Base-by-base conservation (phyloP, 495 filamentous ascomycete genomes). In the Saxophila tyrrhenica region DNA sequence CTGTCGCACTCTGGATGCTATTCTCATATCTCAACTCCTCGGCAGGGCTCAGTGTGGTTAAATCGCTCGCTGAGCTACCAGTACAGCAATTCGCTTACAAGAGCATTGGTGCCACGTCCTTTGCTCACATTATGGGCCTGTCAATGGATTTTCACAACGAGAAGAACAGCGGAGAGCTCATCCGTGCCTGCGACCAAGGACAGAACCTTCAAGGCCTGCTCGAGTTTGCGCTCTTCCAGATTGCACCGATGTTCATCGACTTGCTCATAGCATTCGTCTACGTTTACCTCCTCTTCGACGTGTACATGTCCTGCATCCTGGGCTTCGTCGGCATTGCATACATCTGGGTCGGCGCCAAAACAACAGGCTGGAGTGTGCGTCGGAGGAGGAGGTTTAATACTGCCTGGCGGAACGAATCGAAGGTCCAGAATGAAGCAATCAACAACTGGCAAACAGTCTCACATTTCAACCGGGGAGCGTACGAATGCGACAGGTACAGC, bases 141-240 rank as follows among this genome's bases (percentile, higher is more conserved):
- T 88, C 84, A 0, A 83, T 81, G 55, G 86, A 91, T 60, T 90
- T 89, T 55, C 86, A 92, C 62, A 82, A 82, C 55, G 75, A 76
- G 49, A 89, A 88, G 69, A 78, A 78, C 51, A 82, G 80, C 2
- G 85, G 80, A 7, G 83, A 89, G 60, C 72, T 90, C 32, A 79
- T 78, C 56, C 74, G 79, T 58, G 78, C 85, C 2, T 78, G 90
- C 25, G 72, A 73, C 25, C 81, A 83, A 57, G 87, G 83, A 7
- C 66, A 73, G 24, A 77, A 78, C 38, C 71, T 90, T 15, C 77
- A 76, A 39, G 73, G 75, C 55, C 71, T 89, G 48, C 69, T 86
- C 22, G 80, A 88, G 46, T 78, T 77, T 11, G 67, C 88, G 43
- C 74, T 81, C 46, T 88, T 89, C 62, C 72, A 77, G 21, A 71